These are phyloP conservation scores for Sequoiadendron giganteum DNA, from an alignment of 75 land plant species.

Conservation along the genomic window DNA sequence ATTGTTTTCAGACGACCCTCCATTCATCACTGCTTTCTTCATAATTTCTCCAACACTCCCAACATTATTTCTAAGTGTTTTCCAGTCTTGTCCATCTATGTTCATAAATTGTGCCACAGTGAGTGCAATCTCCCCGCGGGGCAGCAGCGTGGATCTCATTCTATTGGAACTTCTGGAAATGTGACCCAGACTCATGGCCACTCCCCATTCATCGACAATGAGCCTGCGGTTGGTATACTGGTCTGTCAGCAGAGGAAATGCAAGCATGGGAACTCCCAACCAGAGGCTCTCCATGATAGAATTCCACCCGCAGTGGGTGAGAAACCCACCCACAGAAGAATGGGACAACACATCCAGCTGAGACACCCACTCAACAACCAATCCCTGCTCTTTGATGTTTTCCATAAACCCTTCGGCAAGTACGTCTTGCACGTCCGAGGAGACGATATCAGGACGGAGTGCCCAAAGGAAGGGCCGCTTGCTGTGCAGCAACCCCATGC, in stretches of 20 bases:
- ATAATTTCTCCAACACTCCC: conserved; percentile 8
- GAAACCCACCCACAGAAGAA: conserved; percentile 46
- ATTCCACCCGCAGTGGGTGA: conserved; percentile 71
- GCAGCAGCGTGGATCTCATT: neutral
- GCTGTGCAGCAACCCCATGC: conserved; percentile 31
- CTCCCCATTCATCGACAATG: conserved; percentile 41
- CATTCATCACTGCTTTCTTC: conserved; percentile 16
- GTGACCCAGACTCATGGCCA: conserved; percentile 27
- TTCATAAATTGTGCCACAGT: conserved; percentile 27
- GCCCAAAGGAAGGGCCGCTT: conserved; percentile 52
- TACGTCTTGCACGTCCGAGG: conserved; percentile 23
- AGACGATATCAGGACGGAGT: conserved; percentile 38
- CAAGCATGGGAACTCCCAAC: conserved; percentile 48
- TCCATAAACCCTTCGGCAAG: conserved; percentile 46
- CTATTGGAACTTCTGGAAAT: neutral
- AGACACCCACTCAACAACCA: conserved; percentile 47
- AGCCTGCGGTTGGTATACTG: conserved; percentile 49
- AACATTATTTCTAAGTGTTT: conserved; percentile 13
- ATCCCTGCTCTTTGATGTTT: conserved; percentile 18
- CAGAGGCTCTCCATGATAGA: conserved; percentile 57
- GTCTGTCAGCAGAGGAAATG: conserved; percentile 47
- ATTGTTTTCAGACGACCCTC: conserved; percentile 30
- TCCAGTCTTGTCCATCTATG: neutral
- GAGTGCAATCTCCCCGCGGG: conserved; percentile 18
- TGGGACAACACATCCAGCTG: conserved; percentile 46